These are phyloP conservation scores for Eutrema yunnanense DNA, from an alignment of 345 rosid genomes.

Conservation along the genomic window DNA sequence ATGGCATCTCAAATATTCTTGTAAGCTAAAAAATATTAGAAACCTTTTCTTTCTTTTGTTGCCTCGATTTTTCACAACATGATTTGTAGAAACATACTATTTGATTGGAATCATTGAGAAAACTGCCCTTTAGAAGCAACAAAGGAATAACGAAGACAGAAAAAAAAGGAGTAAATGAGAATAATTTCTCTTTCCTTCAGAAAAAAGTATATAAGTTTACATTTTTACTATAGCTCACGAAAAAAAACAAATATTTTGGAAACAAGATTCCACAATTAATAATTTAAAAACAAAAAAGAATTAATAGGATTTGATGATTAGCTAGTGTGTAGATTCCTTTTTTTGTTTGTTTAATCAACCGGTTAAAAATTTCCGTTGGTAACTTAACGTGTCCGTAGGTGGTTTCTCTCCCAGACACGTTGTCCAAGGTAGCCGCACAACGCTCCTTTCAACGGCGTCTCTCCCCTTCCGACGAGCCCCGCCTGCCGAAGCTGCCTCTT, in stretches of 20 bases:
- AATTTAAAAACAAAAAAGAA: too few species aligned
- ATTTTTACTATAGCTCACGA: too few species aligned
- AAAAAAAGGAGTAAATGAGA: background rate
- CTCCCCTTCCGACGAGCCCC: too few species aligned
- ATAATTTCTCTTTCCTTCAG: background rate
- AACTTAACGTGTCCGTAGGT: too few species aligned
- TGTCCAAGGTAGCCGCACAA: too few species aligned
- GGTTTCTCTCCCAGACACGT: too few species aligned
- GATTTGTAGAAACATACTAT: background rate
- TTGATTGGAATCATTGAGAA: background rate
- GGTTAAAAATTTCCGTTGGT: background rate
- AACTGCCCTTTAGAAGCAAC: background rate
- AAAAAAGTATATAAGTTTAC: too few species aligned
- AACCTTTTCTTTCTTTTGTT: background rate
- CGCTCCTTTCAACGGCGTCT: too few species aligned
- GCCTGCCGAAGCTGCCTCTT: too few species aligned
- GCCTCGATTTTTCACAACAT: conserved; percentile 6
- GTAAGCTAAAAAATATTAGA: background rate
- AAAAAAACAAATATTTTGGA: too few species aligned
- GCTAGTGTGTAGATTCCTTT: background rate
- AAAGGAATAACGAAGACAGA: background rate
- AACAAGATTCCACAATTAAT: background rate
- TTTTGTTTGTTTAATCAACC: background rate
- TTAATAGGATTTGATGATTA: too few species aligned
- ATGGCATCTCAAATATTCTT: background rate